These are phyloP conservation scores for Podospora anserina DNA, from an alignment of 495 filamentous ascomycete genomes.

Conservation along the genomic window DNA sequence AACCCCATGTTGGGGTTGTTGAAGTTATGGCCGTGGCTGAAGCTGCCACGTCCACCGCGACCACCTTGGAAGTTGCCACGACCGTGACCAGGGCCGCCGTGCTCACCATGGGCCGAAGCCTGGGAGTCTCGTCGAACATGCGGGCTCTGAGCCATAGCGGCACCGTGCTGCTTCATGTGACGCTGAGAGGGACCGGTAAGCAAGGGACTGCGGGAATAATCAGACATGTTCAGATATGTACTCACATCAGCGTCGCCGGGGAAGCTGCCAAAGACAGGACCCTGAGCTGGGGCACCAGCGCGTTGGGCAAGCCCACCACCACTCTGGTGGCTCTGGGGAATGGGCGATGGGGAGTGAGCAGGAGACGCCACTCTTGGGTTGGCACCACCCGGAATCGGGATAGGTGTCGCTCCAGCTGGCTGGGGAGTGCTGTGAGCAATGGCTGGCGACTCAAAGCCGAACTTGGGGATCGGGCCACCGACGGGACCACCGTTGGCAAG, in stretches of 20 bases:
- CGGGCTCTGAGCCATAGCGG: conserved; percentile 61
- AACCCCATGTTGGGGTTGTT: conserved; percentile 60
- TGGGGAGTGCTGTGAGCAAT: conserved; percentile 59
- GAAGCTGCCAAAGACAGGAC: conserved; percentile 78
- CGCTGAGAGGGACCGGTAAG: conserved; percentile 40
- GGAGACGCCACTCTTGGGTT: conserved; percentile 69
- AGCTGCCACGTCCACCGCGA: conserved; percentile 57
- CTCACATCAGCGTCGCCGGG: conserved; percentile 72
- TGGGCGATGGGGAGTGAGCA: conserved; percentile 79
- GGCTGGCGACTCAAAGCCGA: conserved; percentile 76
- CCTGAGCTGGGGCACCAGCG: conserved; percentile 58
- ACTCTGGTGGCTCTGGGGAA: conserved; percentile 77
- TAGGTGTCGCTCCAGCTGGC: conserved; percentile 54
- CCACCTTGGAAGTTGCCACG: conserved; percentile 43
- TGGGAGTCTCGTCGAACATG: conserved; percentile 82
- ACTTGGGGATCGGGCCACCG: conserved; percentile 60
- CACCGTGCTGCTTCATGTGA: conserved; percentile 58
- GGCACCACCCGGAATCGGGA: conserved; percentile 57
- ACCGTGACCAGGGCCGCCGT: conserved; percentile 53
- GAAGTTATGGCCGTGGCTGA: conserved; percentile 37
- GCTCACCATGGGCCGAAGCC: conserved; percentile 74
- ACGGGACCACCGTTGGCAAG: conserved; percentile 70
- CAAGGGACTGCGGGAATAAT: conserved; percentile 9
- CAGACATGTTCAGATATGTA: conserved; percentile 18
- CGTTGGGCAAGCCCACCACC: conserved; percentile 82